A percentile compares a stretch with the other conserved stretches of the same genome.
phyloP scores from a whole-genome alignment of 495 filamentous ascomycete species.

The Astrothelium macrocarpum region DNA sequence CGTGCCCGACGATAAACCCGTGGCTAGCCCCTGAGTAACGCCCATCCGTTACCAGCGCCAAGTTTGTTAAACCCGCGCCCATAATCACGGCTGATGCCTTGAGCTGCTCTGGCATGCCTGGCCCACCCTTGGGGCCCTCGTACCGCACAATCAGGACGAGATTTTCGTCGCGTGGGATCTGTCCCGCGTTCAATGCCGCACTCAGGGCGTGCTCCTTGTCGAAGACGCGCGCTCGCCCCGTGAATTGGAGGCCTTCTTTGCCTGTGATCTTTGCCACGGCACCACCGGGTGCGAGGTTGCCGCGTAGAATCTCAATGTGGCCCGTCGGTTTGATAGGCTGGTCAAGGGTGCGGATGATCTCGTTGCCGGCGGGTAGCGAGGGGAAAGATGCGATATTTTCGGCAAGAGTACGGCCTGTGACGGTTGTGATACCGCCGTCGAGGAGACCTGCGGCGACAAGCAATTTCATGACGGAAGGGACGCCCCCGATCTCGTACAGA shows the following conservation, averaged over 20 bases:
- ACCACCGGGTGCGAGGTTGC: slow-evolving; percentile 85
- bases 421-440: slow-evolving; percentile 76
- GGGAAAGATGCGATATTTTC: slow-evolving; percentile 82
- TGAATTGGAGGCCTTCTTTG: slow-evolving; percentile 80
- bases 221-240: slow-evolving; percentile 78
- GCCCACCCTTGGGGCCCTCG: slow-evolving; percentile 90
- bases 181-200: slow-evolving; percentile 58
- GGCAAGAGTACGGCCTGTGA: slow-evolving; percentile 82
- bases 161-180: slow-evolving; percentile 68
- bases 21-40: slow-evolving; percentile 84
- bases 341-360: slow-evolving; percentile 69
- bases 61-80: slow-evolving; percentile 80
- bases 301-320: slow-evolving; percentile 80
- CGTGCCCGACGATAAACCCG: slow-evolving; percentile 93
- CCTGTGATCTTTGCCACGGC: slow-evolving; percentile 97
- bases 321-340: slow-evolving; percentile 84
- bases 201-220: slow-evolving; percentile 78
- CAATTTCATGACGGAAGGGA: slow-evolving; percentile 84
- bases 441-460: slow-evolving; percentile 74
- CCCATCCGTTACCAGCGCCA: slow-evolving; percentile 90
- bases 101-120: slow-evolving; percentile 97
- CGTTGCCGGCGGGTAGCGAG: slow-evolving; percentile 67
- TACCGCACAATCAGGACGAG: slow-evolving; percentile 91
- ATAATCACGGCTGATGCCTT: slow-evolving; percentile 83
- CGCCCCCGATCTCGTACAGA: slow-evolving; percentile 86